Base-by-base conservation (phyloP, 306 rosid genomes). In the Cajanus cajan region DNA sequence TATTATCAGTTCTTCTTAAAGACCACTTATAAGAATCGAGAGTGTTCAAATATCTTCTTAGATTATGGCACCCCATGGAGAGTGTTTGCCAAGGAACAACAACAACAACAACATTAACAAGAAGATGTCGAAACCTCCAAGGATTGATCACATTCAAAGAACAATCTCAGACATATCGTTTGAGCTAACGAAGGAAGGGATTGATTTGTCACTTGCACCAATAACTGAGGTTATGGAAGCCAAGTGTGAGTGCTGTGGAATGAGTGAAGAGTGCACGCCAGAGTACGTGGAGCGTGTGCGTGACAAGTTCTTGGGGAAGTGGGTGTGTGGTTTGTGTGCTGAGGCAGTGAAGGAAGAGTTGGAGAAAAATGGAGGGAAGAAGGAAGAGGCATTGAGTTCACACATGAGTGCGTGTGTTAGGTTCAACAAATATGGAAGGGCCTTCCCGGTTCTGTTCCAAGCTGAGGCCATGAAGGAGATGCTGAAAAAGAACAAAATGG, bases 401-500 rank as follows among this genome's bases (percentile, higher is more conserved):
- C 99, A 96, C 70, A 87, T 87, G 78, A 93, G 43, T 84, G 99
- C 98, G 1, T 93, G 98, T 72, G 90, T 86, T 14, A 91, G 87
- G 91, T 96, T 96, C 77, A 96, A 93, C 86, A 96, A 91, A 47
- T 88, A 15, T 45, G 90, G 92, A 0, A 88, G 98, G 85, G 94
- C 91, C 72, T 96, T 90, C 65, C 99, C 99, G 0, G 99, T 96
- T 78, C 62, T 96, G 82, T 87, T 81, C 68, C 98, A 92, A 65
- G 99, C 99, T 24, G 90, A 93, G 76, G 98, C 97, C 21, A 96
- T 93, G 99, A 89, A 93, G 12, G 94, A 91, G 86, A 96, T 96
- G 90, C 44, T 96, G 54, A 96, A 96, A 83, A 96, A 90, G 84
- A 89, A 88, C 86, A 86, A 86, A 33, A 65, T 84, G 66, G 98